These are phyloP conservation scores for Penstemon barbatus DNA, from an alignment of 257 asterid genomes.

Conservation along the genomic window DNA sequence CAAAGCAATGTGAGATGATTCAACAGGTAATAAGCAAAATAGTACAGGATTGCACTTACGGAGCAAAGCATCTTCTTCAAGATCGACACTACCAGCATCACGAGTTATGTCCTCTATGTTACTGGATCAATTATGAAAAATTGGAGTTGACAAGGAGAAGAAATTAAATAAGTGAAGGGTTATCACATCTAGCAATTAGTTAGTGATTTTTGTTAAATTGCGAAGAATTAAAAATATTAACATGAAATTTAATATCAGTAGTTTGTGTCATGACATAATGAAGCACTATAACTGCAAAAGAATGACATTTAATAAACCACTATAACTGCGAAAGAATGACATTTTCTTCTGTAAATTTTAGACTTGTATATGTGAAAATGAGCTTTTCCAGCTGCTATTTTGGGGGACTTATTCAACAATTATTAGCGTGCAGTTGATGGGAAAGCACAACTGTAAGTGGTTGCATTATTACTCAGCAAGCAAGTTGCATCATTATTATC, in stretches of 20 bases:
- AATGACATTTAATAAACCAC: neutral
- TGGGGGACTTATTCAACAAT: slow-evolving; percentile 13
- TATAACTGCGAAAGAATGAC: no score
- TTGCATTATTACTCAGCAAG: slow-evolving; percentile 24
- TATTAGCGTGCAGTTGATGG: slow-evolving; percentile 2
- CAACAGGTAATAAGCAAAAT: slow-evolving; percentile 19
- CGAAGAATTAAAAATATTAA: slow-evolving; percentile 1
- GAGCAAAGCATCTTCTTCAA: slow-evolving; percentile 70
- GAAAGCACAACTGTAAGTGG: slow-evolving; percentile 15
- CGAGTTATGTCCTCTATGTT: slow-evolving; percentile 95
- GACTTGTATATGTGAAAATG: slow-evolving; percentile 18
- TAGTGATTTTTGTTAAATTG: neutral
- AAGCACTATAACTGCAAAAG: slow-evolving; percentile 9
- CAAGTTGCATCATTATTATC: slow-evolving; percentile 18
- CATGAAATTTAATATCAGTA: slow-evolving; percentile 5
- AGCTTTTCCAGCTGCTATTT: slow-evolving; percentile 10
- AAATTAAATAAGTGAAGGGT: slow-evolving; percentile 21
- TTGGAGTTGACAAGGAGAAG: slow-evolving; percentile 25
- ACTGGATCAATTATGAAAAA: slow-evolving; percentile 41
- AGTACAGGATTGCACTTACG: slow-evolving; percentile 55
- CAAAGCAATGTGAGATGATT: slow-evolving; percentile 27
- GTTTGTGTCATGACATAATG: slow-evolving; percentile 15
- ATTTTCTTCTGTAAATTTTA: neutral
- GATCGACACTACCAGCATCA: slow-evolving; percentile 88
- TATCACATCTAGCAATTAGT: neutral